A percentile compares a stretch with the other conserved stretches of the same genome.
Evolutionary conservation across 164 flowering plant genomes (phyloP).

Genomic region (Brasenia schreberi): DNA sequence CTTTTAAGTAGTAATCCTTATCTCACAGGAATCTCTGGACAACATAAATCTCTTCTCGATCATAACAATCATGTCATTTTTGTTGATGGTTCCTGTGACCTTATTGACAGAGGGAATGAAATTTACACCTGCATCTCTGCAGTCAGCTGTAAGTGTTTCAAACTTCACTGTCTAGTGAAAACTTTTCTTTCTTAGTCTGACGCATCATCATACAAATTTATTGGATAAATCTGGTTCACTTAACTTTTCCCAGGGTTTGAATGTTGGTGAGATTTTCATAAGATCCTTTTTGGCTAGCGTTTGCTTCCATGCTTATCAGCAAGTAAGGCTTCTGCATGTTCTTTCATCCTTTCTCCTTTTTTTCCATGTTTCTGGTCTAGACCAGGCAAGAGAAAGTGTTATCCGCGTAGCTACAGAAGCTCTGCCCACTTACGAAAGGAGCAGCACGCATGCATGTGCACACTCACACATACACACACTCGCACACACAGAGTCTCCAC

Average conservation of each 20-base stretch:
- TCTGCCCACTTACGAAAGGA: no score
- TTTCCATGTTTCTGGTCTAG: no score
- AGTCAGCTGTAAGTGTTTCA: constrained; percentile 39
- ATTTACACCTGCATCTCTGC: constrained; percentile 53
- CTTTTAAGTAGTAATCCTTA: constrained; percentile 1
- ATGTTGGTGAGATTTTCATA: constrained; percentile 38
- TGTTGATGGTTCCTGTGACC: constrained; percentile 42
- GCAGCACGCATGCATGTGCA: no score
- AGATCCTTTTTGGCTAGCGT: constrained; percentile 73
- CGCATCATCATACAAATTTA: background rate
- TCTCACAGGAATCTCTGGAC: constrained; percentile 73
- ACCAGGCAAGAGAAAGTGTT: no score
- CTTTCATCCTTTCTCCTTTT: no score
- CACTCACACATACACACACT: no score
- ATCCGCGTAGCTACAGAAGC: no score
- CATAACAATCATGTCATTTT: constrained; percentile 57
- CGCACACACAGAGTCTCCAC: no score
- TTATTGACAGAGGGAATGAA: constrained; percentile 55
- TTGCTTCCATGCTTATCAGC: constrained; percentile 98
- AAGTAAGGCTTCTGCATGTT: constrained; percentile 27
- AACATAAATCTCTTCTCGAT: constrained; percentile 65
- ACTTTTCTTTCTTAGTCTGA: background rate
- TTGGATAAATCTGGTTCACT: background rate
- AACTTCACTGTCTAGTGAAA: background rate
- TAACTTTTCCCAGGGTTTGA: constrained; percentile 41